phyloP scores from a whole-genome alignment of 345 rosid species.

The Pistacia integerrima region DNA sequence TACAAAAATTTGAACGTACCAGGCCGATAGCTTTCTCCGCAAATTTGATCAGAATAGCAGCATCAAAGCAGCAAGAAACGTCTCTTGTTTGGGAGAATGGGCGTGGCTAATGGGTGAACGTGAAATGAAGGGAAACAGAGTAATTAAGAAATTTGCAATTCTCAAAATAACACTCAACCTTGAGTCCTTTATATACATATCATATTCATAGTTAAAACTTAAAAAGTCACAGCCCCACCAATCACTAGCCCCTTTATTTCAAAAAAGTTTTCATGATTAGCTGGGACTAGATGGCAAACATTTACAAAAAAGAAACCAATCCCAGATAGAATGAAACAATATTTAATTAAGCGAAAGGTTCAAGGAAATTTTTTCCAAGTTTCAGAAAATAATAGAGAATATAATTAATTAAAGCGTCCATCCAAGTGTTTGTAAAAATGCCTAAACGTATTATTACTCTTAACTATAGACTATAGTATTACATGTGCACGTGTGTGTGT shows the following conservation, averaged over 20 bases:
- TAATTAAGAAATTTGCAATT: not conserved
- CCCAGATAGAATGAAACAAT: slow-evolving; percentile 31
- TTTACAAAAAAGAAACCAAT: not conserved
- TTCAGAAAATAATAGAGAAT: too few species aligned
- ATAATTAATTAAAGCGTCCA: too few species aligned
- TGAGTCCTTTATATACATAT: not conserved
- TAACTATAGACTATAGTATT: too few species aligned
- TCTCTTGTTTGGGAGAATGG: too few species aligned
- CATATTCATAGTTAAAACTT: not conserved
- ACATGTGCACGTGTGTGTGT: slow-evolving; percentile 18
- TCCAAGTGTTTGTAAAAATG: too few species aligned
- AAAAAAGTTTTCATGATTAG: slow-evolving; percentile 2
- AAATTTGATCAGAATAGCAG: not conserved
- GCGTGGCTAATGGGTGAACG: not conserved
- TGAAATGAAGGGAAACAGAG: not conserved
- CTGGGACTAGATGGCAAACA: slow-evolving; percentile 10
- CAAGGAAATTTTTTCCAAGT: not conserved
- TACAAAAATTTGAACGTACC: not conserved
- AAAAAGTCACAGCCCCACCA: slow-evolving; percentile 2
- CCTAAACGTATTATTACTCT: too few species aligned
- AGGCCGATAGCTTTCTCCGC: not conserved
- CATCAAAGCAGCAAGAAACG: not conserved
- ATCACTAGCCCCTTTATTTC: not conserved
- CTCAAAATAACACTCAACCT: not conserved
- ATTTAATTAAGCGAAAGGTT: slow-evolving; percentile 7